These are phyloP conservation scores for Salix suchowensis DNA, from an alignment of 345 rosid species.

Conservation along the genomic window DNA sequence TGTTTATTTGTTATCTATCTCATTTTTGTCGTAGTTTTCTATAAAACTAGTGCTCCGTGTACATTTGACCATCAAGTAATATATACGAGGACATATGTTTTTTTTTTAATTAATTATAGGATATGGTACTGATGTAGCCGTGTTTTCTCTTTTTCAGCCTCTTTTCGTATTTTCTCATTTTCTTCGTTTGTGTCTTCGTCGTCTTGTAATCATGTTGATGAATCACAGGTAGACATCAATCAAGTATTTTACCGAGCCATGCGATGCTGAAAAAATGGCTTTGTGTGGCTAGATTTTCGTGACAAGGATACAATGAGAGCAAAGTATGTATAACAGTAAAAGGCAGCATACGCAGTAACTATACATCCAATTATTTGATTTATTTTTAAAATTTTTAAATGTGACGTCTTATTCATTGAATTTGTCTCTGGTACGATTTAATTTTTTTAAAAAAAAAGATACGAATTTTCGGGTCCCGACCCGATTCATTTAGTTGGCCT, in stretches of 20 bases:
- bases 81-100: not conserved
- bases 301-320: not conserved
- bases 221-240: slow-evolving; percentile 12
- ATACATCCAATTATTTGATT: no score
- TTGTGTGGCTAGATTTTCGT: not conserved
- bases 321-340: not conserved
- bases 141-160: slow-evolving; percentile 16
- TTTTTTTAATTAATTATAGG: not conserved
- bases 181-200: slow-evolving; percentile 33
- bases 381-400: no score
- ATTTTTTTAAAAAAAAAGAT: no score
- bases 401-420: no score
- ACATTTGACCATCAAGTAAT: not conserved
- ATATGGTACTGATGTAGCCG: not conserved
- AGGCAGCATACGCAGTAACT: no score
- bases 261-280: not conserved
- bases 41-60: not conserved
- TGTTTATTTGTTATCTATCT: slow-evolving; percentile 19
- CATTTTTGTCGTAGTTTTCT: not conserved
- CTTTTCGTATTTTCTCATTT: slow-evolving; percentile 27
- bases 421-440: no score
- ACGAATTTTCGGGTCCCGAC: not conserved
- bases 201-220: slow-evolving; percentile 43
- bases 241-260: not conserved
- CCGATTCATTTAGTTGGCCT: not conserved